Evolutionary conservation across 768 basidiomycete genomes (phyloP).

Genomic region (Suillus tomentosus): DNA sequence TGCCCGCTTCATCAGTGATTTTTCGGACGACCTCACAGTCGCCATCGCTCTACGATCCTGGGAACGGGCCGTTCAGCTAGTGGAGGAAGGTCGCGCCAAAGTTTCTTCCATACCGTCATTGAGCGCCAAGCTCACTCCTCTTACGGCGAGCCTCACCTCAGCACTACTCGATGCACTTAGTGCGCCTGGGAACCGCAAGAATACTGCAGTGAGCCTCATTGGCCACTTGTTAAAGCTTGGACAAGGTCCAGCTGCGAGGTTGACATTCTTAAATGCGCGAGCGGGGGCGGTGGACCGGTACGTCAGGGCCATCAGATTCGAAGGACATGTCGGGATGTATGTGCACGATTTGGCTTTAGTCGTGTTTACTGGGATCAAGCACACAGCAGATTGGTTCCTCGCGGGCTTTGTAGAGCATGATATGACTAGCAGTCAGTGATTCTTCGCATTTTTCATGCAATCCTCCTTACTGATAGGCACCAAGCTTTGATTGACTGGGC

Average conservation of each 20-base stretch:
- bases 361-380: slow-evolving; percentile 92
- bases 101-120: slow-evolving; percentile 54
- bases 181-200: slow-evolving; percentile 75
- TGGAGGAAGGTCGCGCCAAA: slow-evolving; percentile 83
- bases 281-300: slow-evolving; percentile 71
- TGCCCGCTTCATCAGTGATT: slow-evolving; percentile 85
- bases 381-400: slow-evolving; percentile 98
- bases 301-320: slow-evolving; percentile 86
- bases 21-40: slow-evolving; percentile 89
- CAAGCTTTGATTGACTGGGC: slow-evolving; percentile 95
- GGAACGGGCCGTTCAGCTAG: slow-evolving; percentile 80
- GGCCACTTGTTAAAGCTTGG: slow-evolving; percentile 73
- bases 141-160: slow-evolving; percentile 67
- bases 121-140: slow-evolving; percentile 59
- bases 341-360: slow-evolving; percentile 87
- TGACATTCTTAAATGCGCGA: slow-evolving; percentile 80
- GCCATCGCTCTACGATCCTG: slow-evolving; percentile 88
- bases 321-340: slow-evolving; percentile 85
- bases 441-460: background rate
- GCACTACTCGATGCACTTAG: slow-evolving; percentile 76
- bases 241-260: slow-evolving; percentile 76
- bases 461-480: slow-evolving; percentile 2
- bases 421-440: slow-evolving; percentile 79
- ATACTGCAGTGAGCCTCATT: slow-evolving; percentile 69
- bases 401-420: slow-evolving; percentile 95